Evolutionary conservation across 2,329 filamentous ascomycete genomes (phyloP).

Genomic region (Bimuria novae-zelandiae): DNA sequence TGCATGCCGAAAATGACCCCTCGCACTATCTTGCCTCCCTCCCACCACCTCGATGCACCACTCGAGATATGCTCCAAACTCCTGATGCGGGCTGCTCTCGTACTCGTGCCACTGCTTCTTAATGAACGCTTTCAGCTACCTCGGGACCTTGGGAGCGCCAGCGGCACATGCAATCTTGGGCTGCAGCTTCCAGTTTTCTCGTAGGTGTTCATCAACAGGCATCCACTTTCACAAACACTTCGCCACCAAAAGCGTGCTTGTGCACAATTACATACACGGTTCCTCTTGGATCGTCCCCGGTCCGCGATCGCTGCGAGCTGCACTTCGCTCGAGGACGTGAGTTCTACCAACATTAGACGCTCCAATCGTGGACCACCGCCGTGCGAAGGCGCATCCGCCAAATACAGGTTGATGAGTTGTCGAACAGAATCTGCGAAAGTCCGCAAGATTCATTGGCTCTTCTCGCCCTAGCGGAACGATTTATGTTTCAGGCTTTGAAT

Average conservation of each 20-base stretch:
- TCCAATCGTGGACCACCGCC: constrained; percentile 31
- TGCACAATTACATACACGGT: not conserved
- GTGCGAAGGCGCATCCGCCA: constrained; percentile 31
- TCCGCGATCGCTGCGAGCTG: not conserved
- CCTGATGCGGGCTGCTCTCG: constrained; percentile 12
- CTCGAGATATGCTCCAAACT: constrained; percentile 31
- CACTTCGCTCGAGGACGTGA: not conserved
- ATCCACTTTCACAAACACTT: not conserved
- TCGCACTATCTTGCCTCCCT: constrained; percentile 23
- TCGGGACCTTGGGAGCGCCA: too few relatives aligned
- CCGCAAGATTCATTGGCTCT: constrained; percentile 35
- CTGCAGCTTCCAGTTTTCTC: too few relatives aligned
- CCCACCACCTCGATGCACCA: constrained; percentile 25
- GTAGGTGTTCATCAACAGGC: constrained; percentile 19
- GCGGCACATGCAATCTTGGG: too few relatives aligned
- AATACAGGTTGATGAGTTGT: constrained; percentile 46
- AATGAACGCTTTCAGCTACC: constrained; percentile 44
- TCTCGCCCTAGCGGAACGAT: constrained; percentile 34
- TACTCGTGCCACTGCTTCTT: constrained; percentile 30
- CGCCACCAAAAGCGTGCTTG: not conserved
- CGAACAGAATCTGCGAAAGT: constrained; percentile 33
- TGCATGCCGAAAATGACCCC: constrained; percentile 35
- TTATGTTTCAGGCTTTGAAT: constrained; percentile 44
- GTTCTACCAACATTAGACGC: constrained; percentile 8
- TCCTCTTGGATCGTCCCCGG: not conserved